Evolutionary conservation across 73 alveolate genomes (phyloP).

Genomic region (Chromera velia): DNA sequence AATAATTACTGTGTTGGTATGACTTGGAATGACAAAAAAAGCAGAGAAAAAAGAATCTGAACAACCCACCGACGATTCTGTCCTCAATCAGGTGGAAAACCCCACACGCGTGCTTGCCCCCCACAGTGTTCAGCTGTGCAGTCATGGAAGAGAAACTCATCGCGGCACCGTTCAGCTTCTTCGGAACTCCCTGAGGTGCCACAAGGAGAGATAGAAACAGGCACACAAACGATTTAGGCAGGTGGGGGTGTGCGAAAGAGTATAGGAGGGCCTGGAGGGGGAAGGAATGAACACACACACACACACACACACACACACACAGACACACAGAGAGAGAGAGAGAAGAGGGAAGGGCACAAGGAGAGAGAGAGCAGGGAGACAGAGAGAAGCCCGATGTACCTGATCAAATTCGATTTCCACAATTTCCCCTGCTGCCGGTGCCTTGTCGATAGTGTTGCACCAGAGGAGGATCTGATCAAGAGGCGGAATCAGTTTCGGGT

Average conservation of each 20-base stretch:
- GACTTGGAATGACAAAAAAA: no score
- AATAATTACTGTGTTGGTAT: no score
- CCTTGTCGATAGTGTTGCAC: not conserved
- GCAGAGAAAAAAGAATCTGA: no score
- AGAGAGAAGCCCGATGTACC: not conserved
- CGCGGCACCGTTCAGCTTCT: not conserved
- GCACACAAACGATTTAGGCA: no score
- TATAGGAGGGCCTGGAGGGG: no score
- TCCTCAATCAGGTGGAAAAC: not conserved
- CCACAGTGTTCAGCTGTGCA: not conserved
- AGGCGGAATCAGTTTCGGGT: not conserved
- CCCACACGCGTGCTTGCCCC: not conserved
- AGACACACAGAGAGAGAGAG: not conserved
- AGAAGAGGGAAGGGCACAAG: no score
- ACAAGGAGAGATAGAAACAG: no score
- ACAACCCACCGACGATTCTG: not conserved
- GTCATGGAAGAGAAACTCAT: not conserved
- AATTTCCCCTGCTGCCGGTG: not conserved
- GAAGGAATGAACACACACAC: no score
- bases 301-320: not conserved
- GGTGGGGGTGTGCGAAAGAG: no score
- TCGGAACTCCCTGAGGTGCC: not conserved
- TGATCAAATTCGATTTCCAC: not conserved
- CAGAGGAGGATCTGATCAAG: not conserved
- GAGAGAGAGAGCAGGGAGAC: no score